Base-by-base conservation (phyloP, 768 basidiomycete species). In the Daedalea quercina region DNA sequence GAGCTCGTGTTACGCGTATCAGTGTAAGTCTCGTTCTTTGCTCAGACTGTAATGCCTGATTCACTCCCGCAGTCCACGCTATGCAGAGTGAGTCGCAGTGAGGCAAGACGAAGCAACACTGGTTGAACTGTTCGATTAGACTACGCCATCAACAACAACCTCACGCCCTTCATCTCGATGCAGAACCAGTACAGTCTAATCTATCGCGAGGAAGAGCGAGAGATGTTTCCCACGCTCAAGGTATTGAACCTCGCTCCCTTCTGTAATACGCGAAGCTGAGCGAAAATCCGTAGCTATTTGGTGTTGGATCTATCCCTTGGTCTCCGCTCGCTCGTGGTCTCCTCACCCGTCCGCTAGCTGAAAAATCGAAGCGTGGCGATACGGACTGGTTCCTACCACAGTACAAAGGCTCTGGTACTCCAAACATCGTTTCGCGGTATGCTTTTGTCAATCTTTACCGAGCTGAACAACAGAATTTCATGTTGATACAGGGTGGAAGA, bases 171-270 rank as follows among this genome's bases (percentile, higher is more conserved):
- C 67, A 77, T 82, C 65, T 77, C 77, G 9, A 83, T 84, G 82
- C 82, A 84, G 63, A 81, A 84, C 64, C 75, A 79, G 55, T 76
- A 83, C 61, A 75, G 63, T 53, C 69, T 80, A 4, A 43, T 79
- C 34, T 83, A 83, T 60, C 75, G 81, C 41, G 82, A 84, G 61
- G 82, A 84, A 62, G 82, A 80, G 60, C 72, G 73, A 35, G 77
- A 78, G 58, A 78, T 79, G 77, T 74, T 80, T 56, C 80, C 81
- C 0, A 69, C 68, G 6, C 61, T 75, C 35, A 65, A 68, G 56
- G 65, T 68, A 41, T 6, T 9, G 24, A 17, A 3, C 17, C 23
- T 12, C 9, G 25, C 15, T 23, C 24, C 2, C 33, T 3, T 13
- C 19, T 44, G 12, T 3, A 2, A 7, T 41, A 25, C 42, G 25